These are phyloP conservation scores for Pestalotiopsis sp. DNA, from an alignment of 2,329 filamentous ascomycete species.

Conservation along the genomic window DNA sequence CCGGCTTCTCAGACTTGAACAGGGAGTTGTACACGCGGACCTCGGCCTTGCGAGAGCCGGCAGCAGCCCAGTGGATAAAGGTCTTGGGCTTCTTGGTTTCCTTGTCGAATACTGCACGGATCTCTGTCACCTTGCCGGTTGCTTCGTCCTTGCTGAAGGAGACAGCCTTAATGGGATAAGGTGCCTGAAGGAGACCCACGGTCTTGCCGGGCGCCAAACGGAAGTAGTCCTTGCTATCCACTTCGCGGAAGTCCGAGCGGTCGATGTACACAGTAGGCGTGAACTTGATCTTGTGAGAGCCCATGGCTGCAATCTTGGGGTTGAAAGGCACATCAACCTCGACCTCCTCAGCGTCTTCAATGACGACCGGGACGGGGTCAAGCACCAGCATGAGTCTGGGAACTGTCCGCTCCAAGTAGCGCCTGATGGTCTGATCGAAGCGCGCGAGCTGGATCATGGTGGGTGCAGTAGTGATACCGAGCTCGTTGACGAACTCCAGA, in stretches of 20 bases:
- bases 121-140: conserved; percentile 63
- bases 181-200: conserved; percentile 72
- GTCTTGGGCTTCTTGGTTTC: conserved; percentile 76
- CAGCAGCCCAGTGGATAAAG: conserved; percentile 88
- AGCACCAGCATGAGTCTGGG: conserved; percentile 88
- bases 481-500: conserved; percentile 85
- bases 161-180: conserved; percentile 69
- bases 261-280: conserved; percentile 86
- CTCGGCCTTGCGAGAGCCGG: conserved; percentile 69
- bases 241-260: conserved; percentile 74
- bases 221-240: conserved; percentile 74
- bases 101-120: conserved; percentile 70
- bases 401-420: conserved; percentile 85
- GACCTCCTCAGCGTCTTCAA: conserved; percentile 75
- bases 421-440: conserved; percentile 84
- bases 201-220: conserved; percentile 74
- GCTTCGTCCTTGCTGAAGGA: conserved; percentile 67
- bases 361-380: conserved; percentile 80
- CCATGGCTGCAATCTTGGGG: conserved; percentile 73
- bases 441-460: conserved; percentile 78
- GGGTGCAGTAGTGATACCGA: conserved; percentile 83
- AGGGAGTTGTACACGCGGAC: conserved; percentile 79
- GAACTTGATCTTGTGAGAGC: conserved; percentile 62
- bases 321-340: conserved; percentile 77
- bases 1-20: conserved; percentile 85